Conservation (phyloP, 495 filamentous ascomycete genomes). For the Penicillium malachiteum region DNA sequence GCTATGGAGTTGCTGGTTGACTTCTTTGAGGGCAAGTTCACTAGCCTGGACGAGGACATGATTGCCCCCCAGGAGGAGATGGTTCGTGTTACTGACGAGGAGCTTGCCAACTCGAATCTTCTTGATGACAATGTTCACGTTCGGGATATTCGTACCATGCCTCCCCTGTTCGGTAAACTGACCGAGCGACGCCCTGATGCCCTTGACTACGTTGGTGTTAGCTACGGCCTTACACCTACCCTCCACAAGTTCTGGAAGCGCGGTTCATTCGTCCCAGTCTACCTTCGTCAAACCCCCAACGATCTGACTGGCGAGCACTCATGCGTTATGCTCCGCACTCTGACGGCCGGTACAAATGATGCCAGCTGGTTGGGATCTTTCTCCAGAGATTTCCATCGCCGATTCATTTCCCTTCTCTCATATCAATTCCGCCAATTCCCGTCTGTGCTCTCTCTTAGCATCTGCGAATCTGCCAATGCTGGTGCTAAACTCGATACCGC, state of each 20-base stretch:
- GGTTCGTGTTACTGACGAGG: constrained; percentile 78
- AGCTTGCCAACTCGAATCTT: constrained; percentile 74
- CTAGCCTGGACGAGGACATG: constrained; percentile 68
- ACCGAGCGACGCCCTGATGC: constrained; percentile 75
- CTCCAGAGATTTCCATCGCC: constrained; percentile 85
- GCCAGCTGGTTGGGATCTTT: constrained; percentile 85
- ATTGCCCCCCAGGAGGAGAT: constrained; percentile 54
- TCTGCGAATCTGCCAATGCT: constrained; percentile 78
- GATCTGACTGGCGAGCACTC: constrained; percentile 97
- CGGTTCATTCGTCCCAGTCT: constrained; percentile 82
- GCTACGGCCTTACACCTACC: constrained; percentile 83
- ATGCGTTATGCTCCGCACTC: constrained; percentile 90
- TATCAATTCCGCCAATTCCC: constrained; percentile 91
- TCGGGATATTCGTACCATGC: constrained; percentile 86
- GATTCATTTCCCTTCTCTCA: constrained; percentile 82
- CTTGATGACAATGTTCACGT: constrained; percentile 85
- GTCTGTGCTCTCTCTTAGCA: constrained; percentile 75
- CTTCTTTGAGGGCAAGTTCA: constrained; percentile 94
- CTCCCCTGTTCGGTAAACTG: constrained; percentile 87
- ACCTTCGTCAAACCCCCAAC: constrained; percentile 93
- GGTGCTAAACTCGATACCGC: constrained; percentile 62
- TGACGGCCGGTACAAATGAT: constrained; percentile 60
- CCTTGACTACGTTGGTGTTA: constrained; percentile 93
- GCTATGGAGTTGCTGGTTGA: constrained; percentile 82
- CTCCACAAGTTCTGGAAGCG: constrained; percentile 98